Evolutionary conservation across 1,139 yeast genomes (phyloP).

Genomic region (Hyphopichia wangnamkhiaoensis): DNA sequence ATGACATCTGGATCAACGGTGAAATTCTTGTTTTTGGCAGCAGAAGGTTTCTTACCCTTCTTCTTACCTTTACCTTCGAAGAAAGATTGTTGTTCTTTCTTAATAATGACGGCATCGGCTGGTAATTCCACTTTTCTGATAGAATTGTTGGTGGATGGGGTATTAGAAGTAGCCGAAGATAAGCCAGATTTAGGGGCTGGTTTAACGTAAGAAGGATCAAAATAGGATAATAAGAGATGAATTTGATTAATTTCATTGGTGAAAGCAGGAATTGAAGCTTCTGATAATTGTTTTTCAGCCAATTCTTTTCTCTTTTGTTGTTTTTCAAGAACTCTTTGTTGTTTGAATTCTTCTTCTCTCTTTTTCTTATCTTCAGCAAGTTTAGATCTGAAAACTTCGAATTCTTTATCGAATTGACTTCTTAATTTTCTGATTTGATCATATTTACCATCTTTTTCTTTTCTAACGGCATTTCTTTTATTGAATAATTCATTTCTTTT

Average conservation of each 20-base stretch:
- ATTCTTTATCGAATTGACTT: slow-evolving; percentile 68
- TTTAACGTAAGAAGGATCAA: slow-evolving; percentile 78
- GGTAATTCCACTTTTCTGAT: slow-evolving; percentile 61
- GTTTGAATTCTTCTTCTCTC: slow-evolving; percentile 68
- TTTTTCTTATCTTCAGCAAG: slow-evolving; percentile 70
- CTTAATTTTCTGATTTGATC: slow-evolving; percentile 64
- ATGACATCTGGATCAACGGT: slow-evolving; percentile 81
- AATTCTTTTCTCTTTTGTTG: slow-evolving; percentile 60
- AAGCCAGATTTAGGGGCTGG: slow-evolving; percentile 40
- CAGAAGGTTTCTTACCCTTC: slow-evolving; percentile 32
- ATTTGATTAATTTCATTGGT: slow-evolving; percentile 72
- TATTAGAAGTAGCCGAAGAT: slow-evolving; percentile 24
- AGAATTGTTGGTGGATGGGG: slow-evolving; percentile 22
- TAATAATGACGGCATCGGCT: slow-evolving; percentile 62
- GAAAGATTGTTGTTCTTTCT: slow-evolving; percentile 63
- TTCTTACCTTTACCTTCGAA: slow-evolving; percentile 54
- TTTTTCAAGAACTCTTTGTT: slow-evolving; percentile 57
- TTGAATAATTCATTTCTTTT: slow-evolving; percentile 65
- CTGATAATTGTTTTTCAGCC: slow-evolving; percentile 65
- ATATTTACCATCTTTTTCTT: slow-evolving; percentile 69
- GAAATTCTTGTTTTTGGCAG: slow-evolving; percentile 48
- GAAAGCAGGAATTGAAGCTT: slow-evolving; percentile 85
- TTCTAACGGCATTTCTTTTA: slow-evolving; percentile 68
- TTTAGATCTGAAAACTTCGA: slow-evolving; percentile 68
- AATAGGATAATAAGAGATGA: slow-evolving; percentile 66